Evolutionary conservation across 2,329 filamentous ascomycete genomes (phyloP), one percentile per base, ranked within the genome.

Genomic region (Fusarium dimerum): DNA sequence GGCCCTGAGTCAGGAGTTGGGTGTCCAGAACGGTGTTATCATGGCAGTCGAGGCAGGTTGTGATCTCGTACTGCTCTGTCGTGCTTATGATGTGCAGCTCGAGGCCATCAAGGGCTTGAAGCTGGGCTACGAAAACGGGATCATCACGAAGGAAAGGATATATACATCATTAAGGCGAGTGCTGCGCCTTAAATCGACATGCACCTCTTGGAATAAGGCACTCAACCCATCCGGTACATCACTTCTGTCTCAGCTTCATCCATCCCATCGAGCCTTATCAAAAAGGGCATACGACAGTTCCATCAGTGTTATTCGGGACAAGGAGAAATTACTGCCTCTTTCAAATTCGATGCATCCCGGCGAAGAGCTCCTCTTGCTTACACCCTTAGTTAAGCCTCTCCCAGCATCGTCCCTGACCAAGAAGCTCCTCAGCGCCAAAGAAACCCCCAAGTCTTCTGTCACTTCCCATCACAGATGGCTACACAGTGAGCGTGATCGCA

Each of bases 21-120:
- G 93, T n/a, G 92, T 99, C 16, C 92, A 93, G 61, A 93, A 94
- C 40, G 94, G 94, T 12, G 96, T 93, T 1, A 91, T 97, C 62
- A 97, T 97, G 92, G 94, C 94, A 4, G 90, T 97, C 46, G 94
- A 96, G 69, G 93, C 94, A 32, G 94, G 94, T 13, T 97, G 94
- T 68, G 94, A 99, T 70, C 77, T 97, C 48, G 85, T 97, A 6
- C 81, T 97, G 6, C 82, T 97, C 2, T 97, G 92, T 65, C 86
- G 92, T 42, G 92, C 91, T 6, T 95, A 92, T 62, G 86, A 89
- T 38, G 87, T 93, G 17, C 92, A 97, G 69, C 84, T 94, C 59
- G 93, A 97, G 72, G 93, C 92, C 8, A 90, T 99, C 65, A 89
- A 88, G 36, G 93, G 92, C 0, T 78, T 97, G 44, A 95, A 94